Percentiles rank a stretch among this genome's conserved stretches.
Conservation (phyloP, 2,329 filamentous ascomycete genomes). For the Fusarium secorum region DNA sequence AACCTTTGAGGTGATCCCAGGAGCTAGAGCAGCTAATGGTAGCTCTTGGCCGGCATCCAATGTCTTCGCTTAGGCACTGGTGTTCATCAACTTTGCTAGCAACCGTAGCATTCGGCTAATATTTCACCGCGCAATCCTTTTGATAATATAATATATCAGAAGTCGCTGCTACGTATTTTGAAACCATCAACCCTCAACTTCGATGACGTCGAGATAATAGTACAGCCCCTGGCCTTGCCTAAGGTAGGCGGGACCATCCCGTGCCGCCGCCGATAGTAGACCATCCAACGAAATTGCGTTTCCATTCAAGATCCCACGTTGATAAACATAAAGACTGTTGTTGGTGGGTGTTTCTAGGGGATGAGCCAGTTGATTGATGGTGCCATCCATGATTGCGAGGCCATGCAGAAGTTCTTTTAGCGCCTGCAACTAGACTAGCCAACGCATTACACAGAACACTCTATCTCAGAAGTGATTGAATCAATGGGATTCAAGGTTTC, state of each 20-base stretch:
- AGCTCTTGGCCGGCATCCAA: background rate
- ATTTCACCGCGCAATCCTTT: background rate
- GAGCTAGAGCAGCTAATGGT: background rate
- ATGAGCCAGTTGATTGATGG: constrained; percentile 1
- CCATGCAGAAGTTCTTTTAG: constrained; percentile 5
- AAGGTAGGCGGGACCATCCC: constrained; percentile 18
- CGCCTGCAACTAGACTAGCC: background rate
- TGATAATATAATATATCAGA: background rate
- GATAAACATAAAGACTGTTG: constrained; percentile 8
- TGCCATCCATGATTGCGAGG: constrained; percentile 9
- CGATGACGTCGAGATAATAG: constrained; percentile 25
- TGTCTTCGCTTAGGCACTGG: background rate
- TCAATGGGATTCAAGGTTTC: constrained; percentile 11
- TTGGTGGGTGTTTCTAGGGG: background rate
- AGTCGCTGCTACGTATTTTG: background rate
- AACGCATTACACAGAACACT: background rate
- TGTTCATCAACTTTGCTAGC: background rate
- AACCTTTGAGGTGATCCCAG: background rate
- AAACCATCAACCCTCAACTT: background rate
- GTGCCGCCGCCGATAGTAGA: constrained; percentile 16
- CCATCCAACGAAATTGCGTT: constrained; percentile 26
- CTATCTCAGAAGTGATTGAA: background rate
- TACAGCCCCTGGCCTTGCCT: constrained; percentile 7
- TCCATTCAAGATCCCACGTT: constrained; percentile 11
- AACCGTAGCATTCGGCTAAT: background rate